Percentiles rank a stretch among this genome's conserved stretches.
Evolutionary conservation across 345 rosid species (phyloP).

Genomic region (Odontarrhena argentea): DNA sequence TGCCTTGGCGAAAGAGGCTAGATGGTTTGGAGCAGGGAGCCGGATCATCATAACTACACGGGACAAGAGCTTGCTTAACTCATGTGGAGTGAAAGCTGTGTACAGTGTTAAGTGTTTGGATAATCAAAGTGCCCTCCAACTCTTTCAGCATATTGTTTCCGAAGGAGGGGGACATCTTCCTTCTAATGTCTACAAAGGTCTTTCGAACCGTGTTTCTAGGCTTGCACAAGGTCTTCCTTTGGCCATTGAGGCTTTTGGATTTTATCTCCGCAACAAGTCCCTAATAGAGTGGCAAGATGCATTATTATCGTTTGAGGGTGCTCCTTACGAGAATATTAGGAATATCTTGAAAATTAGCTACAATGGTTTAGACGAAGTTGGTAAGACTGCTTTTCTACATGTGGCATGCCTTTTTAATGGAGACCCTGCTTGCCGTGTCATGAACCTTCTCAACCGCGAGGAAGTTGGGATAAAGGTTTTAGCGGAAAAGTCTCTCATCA

Average conservation of each 20-base stretch:
- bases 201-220: no score
- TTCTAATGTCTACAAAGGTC: no score
- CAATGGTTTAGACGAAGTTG: neutral
- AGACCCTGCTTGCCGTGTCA: neutral
- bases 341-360: neutral
- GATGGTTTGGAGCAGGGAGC: slow-evolving; percentile 51
- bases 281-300: no score
- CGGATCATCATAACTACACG: slow-evolving; percentile 61
- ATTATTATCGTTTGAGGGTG: neutral
- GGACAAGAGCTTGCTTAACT: slow-evolving; percentile 24
- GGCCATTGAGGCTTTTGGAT: no score
- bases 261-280: no score
- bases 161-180: no score
- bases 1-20: slow-evolving; percentile 44
- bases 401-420: slow-evolving; percentile 9
- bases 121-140: no score
- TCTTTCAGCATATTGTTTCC: no score
- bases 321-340: neutral
- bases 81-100: neutral
- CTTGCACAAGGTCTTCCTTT: no score
- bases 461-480: neutral
- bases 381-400: slow-evolving; percentile 11
- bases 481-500: slow-evolving; percentile 21
- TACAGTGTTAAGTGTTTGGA: slow-evolving; percentile 8
- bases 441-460: neutral